Evolutionary conservation across 1,139 yeast genomes (phyloP).

Genomic region (Geotrichum klebahnii): DNA sequence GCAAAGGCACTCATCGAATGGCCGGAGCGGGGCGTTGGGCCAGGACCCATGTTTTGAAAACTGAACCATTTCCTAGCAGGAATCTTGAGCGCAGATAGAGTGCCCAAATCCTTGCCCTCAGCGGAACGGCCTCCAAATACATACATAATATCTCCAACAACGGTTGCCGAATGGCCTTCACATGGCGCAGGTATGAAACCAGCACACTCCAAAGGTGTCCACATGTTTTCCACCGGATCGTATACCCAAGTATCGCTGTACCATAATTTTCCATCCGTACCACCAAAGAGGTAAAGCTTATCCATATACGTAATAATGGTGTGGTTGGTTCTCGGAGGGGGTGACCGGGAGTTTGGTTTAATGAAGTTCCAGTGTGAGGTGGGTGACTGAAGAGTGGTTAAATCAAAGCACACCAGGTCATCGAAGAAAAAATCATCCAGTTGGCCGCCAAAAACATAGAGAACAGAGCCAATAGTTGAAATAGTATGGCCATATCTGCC

Average conservation of each 20-base stretch:
- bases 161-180: conserved; percentile 85
- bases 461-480: conserved; percentile 62
- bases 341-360: conserved; percentile 49
- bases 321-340: conserved; percentile 89
- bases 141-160: conserved; percentile 75
- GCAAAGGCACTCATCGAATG: conserved; percentile 77
- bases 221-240: conserved; percentile 63
- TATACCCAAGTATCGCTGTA: conserved; percentile 78
- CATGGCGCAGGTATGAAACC: conserved; percentile 79
- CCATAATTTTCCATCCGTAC: conserved; percentile 73
- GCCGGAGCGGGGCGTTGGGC: conserved; percentile 90
- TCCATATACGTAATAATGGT: conserved; percentile 78
- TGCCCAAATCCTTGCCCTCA: conserved; percentile 65
- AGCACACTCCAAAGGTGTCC: conserved; percentile 51
- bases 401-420: conserved; percentile 81
- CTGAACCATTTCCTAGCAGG: conserved; percentile 70
- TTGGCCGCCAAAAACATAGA: conserved; percentile 93
- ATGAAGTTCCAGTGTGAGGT: conserved; percentile 80
- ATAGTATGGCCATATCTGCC: conserved; percentile 94
- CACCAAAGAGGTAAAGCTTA: conserved; percentile 89
- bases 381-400: conserved; percentile 81
- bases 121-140: conserved; percentile 87
- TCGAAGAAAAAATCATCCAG: conserved; percentile 81
- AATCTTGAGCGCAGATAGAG: conserved; percentile 72
- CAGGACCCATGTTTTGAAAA: conserved; percentile 51